Evolutionary conservation across 1,139 yeast genomes (phyloP).

Genomic region (Saccharomyces hybrid): DNA sequence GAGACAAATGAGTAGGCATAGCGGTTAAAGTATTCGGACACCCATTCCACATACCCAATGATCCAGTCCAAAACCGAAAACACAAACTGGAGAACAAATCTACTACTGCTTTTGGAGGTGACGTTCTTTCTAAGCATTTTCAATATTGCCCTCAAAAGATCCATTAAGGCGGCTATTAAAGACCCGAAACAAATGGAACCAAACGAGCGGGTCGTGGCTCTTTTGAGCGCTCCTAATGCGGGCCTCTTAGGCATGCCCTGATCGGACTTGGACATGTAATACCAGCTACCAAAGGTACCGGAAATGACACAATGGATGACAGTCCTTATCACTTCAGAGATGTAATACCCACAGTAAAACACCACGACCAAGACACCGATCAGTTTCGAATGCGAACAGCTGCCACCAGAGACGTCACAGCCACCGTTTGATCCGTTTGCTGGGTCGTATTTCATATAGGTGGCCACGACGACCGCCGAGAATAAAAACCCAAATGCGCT

Average conservation of each 20-base stretch:
- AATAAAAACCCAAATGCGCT: conserved; percentile 61
- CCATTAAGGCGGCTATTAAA: conserved; percentile 67
- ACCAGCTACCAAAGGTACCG: conserved; percentile 90
- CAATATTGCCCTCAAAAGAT: conserved; percentile 48
- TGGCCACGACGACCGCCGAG: conserved; percentile 60
- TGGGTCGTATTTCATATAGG: conserved; percentile 65
- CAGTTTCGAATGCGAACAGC: conserved; percentile 58
- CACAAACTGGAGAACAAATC: conserved; percentile 50
- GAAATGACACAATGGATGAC: conserved; percentile 79
- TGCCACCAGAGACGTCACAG: conserved; percentile 51
- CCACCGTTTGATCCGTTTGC: conserved; percentile 37
- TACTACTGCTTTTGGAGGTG: conserved; percentile 41
- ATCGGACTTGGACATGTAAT: conserved; percentile 66
- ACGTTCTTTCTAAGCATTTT: conserved; percentile 41
- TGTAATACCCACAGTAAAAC: conserved; percentile 79
- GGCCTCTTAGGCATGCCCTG: conserved; percentile 78
- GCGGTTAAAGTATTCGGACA: conserved; percentile 79
- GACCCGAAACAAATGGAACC: conserved; percentile 91
- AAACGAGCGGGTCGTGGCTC: conserved; percentile 79
- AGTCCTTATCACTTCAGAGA: conserved; percentile 76
- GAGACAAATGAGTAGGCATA: conserved; percentile 87
- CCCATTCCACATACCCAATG: conserved; percentile 63
- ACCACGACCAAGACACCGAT: conserved; percentile 60
- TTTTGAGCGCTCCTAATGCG: conserved; percentile 70
- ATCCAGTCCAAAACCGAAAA: conserved; percentile 52